Evolutionary conservation across 1,284 basidiomycete genomes (phyloP).

Genomic region (Cryptococcus deneoformans): DNA sequence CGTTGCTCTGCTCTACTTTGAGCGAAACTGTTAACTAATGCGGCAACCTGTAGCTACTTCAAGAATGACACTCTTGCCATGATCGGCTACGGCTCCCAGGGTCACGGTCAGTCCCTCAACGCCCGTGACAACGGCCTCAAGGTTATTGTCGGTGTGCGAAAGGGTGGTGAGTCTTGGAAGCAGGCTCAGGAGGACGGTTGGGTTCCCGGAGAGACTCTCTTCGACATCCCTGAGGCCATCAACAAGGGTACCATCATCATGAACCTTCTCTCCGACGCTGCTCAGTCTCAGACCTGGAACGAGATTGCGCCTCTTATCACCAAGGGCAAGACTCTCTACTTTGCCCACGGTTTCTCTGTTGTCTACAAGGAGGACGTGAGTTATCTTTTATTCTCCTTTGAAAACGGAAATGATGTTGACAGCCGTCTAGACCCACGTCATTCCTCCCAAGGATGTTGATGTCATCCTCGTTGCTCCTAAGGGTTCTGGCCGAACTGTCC

Average conservation of each 20-base stretch:
- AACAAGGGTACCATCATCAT: constrained; percentile 96
- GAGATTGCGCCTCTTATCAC: constrained; percentile 87
- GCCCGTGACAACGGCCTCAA: constrained; percentile 99
- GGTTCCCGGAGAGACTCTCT: constrained; percentile 98
- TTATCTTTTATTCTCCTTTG: constrained; percentile 1
- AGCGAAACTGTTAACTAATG: not conserved
- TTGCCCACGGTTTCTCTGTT: constrained; percentile 99
- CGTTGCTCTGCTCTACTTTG: not conserved
- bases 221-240: constrained; percentile 98
- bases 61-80: constrained; percentile 99
- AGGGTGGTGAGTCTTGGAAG: constrained; percentile 90
- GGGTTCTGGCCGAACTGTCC: constrained; percentile 97
- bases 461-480: constrained; percentile 99
- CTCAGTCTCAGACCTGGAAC: constrained; percentile 94
- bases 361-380: constrained; percentile 89
- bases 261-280: constrained; percentile 99
- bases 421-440: constrained; percentile 68
- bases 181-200: constrained; percentile 96
- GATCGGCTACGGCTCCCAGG: constrained; percentile 97
- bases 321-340: constrained; percentile 99
- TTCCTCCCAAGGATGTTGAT: constrained; percentile 92
- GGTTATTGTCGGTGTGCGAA: constrained; percentile 97
- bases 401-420: not conserved
- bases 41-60: constrained; percentile 62
- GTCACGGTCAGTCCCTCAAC: constrained; percentile 97